These are phyloP conservation scores for Leishmania gerbilli DNA, from an alignment of 208 protist genomes.

Conservation along the genomic window DNA sequence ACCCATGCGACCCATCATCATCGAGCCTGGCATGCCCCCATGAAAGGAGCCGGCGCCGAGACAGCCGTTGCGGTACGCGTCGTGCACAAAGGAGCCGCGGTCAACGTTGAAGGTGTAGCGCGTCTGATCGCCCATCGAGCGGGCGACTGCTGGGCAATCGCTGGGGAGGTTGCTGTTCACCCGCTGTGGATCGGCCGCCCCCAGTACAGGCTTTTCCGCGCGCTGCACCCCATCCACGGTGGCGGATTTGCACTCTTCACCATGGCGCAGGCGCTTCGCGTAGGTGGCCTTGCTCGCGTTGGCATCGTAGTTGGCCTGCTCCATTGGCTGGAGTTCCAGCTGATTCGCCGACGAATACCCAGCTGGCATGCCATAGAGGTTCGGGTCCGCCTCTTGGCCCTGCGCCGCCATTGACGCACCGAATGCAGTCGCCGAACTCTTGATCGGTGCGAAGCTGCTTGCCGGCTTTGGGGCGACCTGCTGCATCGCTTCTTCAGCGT, in stretches of 20 bases:
- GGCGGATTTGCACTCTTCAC: slow-evolving; percentile 24
- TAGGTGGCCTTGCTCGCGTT: slow-evolving; percentile 35
- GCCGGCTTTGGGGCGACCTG: not conserved
- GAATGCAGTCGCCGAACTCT: not conserved
- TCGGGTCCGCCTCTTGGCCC: not conserved
- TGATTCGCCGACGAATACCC: not conserved
- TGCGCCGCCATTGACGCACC: not conserved
- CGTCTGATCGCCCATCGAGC: slow-evolving; percentile 15
- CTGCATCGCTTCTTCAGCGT: not conserved
- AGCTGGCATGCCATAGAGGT: not conserved
- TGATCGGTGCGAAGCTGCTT: not conserved
- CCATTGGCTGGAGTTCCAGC: not conserved
- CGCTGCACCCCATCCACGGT: slow-evolving; percentile 24
- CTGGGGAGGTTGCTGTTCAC: slow-evolving; percentile 35
- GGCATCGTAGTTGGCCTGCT: slow-evolving; percentile 23
- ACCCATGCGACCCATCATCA: slow-evolving; percentile 18
- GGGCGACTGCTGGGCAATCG: slow-evolving; percentile 23
- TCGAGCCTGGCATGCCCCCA: slow-evolving; percentile 13
- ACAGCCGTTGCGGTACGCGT: slow-evolving; percentile 14
- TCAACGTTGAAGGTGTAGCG: slow-evolving; percentile 34
- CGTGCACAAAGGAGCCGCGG: slow-evolving; percentile 31
- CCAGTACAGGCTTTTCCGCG: slow-evolving; percentile 18
- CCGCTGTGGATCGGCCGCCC: slow-evolving; percentile 19
- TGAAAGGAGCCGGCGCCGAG: slow-evolving; percentile 18
- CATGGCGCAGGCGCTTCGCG: slow-evolving; percentile 36